Percentiles rank a stretch among this genome's conserved stretches.
phyloP scores from a whole-genome alignment of 768 basidiomycete genomes.

The Agrocybe praecox region DNA sequence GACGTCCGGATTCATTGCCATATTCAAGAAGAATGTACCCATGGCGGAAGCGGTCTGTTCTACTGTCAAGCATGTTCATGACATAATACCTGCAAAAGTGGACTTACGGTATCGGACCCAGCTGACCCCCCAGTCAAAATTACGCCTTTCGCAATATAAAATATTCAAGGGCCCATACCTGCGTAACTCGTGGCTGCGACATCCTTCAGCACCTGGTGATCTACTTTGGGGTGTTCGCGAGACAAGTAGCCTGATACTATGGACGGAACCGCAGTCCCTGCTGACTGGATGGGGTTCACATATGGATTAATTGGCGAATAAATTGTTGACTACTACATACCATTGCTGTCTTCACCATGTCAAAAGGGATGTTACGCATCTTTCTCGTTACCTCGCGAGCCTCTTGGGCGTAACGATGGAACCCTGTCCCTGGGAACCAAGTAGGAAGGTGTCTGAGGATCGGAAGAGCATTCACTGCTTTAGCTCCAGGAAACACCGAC shows the following conservation, averaged over 20 bases:
- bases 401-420: conserved; percentile 19
- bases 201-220: conserved; percentile 10
- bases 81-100: neutral
- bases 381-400: conserved; percentile 11
- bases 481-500: conserved; percentile 21
- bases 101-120: conserved; percentile 5
- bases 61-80: neutral
- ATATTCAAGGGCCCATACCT: conserved; percentile 6
- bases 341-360: conserved; percentile 18
- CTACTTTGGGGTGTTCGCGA: neutral
- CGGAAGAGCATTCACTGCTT: conserved; percentile 26
- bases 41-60: conserved; percentile 7
- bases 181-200: conserved; percentile 16
- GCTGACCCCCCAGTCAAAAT: neutral
- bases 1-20: conserved; percentile 28
- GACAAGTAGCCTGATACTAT: conserved; percentile 10
- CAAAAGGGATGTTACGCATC: conserved; percentile 22
- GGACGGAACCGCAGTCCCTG: conserved; percentile 10
- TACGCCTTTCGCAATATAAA: neutral
- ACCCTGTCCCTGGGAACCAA: conserved; percentile 35
- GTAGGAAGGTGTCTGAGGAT: conserved; percentile 25
- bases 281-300: conserved; percentile 5
- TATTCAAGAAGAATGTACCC: conserved; percentile 24
- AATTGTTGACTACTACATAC: conserved; percentile 9
- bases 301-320: neutral